These are phyloP conservation scores for Austropuccinia psidii DNA, from an alignment of 1,284 basidiomycete species.

Conservation along the genomic window DNA sequence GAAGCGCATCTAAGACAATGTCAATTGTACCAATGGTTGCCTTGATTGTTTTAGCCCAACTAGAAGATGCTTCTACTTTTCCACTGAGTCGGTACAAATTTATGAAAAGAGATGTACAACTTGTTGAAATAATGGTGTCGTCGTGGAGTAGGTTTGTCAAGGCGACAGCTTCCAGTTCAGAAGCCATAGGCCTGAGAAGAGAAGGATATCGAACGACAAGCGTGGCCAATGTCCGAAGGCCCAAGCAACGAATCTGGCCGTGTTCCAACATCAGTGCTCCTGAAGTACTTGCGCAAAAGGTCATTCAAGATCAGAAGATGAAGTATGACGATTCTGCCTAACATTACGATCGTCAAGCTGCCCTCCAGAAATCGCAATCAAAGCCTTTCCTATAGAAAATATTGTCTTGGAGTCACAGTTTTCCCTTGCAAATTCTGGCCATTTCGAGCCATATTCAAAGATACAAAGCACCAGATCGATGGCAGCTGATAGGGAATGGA, in stretches of 20 bases:
- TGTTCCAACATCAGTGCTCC: neutral
- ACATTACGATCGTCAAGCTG: neutral
- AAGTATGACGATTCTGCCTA: neutral
- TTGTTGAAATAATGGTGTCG: neutral
- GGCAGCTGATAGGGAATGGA: neutral
- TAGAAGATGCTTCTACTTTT: neutral
- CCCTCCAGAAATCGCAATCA: neutral
- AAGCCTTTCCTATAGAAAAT: neutral
- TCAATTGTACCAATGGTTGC: conserved; percentile 20
- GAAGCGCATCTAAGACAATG: neutral
- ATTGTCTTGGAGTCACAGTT: conserved; percentile 14
- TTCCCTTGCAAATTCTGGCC: neutral
- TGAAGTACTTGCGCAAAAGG: neutral
- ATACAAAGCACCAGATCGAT: neutral
- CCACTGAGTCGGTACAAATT: conserved; percentile 8
- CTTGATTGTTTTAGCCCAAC: conserved; percentile 19
- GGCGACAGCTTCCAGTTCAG: neutral
- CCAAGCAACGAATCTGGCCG: neutral
- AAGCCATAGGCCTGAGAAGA: neutral
- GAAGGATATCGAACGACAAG: conserved; percentile 13
- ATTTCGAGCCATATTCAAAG: neutral
- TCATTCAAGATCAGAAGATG: neutral
- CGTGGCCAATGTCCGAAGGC: neutral
- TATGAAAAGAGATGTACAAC: neutral
- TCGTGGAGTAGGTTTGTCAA: neutral